These are phyloP conservation scores for Aspergillus transmontanensis DNA, from an alignment of 2,329 filamentous ascomycete genomes.

Conservation along the genomic window DNA sequence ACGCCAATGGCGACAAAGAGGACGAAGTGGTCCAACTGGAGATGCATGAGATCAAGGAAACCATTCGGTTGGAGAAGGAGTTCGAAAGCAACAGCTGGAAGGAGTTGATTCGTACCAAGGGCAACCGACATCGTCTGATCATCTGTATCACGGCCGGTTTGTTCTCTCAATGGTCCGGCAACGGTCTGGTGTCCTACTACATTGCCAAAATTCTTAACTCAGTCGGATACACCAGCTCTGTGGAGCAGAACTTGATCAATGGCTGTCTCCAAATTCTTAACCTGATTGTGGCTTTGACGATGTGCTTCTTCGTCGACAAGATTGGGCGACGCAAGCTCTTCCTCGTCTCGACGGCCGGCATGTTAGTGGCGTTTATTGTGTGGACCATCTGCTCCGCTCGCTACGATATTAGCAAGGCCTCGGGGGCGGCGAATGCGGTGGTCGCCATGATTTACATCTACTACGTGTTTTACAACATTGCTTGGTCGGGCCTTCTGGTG, in stretches of 20 bases:
- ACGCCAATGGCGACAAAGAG: constrained; percentile 44
- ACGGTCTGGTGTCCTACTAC: constrained; percentile 47
- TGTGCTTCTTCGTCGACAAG: constrained; percentile 45
- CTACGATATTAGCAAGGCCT: constrained; percentile 34
- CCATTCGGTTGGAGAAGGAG: constrained; percentile 49
- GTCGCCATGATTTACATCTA: constrained; percentile 50
- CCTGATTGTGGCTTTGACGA: constrained; percentile 37
- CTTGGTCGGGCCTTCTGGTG: constrained; percentile 38
- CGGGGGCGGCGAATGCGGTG: constrained; percentile 38
- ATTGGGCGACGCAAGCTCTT: constrained; percentile 49
- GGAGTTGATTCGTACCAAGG: constrained; percentile 45
- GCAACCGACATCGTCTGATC: constrained; percentile 57
- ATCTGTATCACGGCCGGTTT: constrained; percentile 58
- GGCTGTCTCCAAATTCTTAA: constrained; percentile 45
- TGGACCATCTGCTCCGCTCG: constrained; percentile 45
- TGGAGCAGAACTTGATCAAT: constrained; percentile 47
- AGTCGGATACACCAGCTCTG: constrained; percentile 40
- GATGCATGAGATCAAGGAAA: constrained; percentile 46
- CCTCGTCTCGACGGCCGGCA: constrained; percentile 44
- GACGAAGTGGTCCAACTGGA: constrained; percentile 32
- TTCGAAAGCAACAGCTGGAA: constrained; percentile 49
- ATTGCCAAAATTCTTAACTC: constrained; percentile 39
- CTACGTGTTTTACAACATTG: constrained; percentile 45
- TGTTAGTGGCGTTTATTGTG: constrained; percentile 48
- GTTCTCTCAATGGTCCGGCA: constrained; percentile 62